A percentile compares a stretch with the other conserved stretches of the same genome.
phyloP scores from a whole-genome alignment of 805 yeast genomes.

The Yarrowia sp. region DNA sequence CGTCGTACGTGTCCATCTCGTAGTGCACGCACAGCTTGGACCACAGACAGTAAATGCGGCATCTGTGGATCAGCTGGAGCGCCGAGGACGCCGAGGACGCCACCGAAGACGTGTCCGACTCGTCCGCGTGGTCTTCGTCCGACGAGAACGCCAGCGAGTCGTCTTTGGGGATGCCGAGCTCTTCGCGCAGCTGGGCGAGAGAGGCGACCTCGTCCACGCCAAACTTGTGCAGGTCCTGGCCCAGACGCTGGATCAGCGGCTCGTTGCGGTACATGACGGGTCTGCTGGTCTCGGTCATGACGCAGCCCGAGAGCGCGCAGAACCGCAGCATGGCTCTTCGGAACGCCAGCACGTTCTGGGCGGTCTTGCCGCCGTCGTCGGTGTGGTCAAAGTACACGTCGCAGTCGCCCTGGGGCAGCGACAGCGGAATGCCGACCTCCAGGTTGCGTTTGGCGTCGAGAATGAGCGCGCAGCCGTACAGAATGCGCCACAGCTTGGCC shows the following conservation, averaged over 20 bases:
- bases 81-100: conserved; percentile 6
- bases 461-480: conserved; percentile 10
- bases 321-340: conserved; percentile 17
- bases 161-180: conserved; percentile 10
- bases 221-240: conserved; percentile 9
- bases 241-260: conserved; percentile 8
- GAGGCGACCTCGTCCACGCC: conserved; percentile 7
- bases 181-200: conserved; percentile 7
- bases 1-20: conserved; percentile 25
- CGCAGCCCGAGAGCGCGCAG: conserved; percentile 6
- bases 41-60: conserved; percentile 17
- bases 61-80: conserved; percentile 20
- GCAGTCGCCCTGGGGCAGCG: conserved; percentile 22
- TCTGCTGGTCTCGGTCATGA: conserved; percentile 18
- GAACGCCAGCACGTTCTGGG: not conserved
- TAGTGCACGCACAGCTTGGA: conserved; percentile 14
- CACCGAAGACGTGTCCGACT: conserved; percentile 6
- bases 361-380: conserved; percentile 9
- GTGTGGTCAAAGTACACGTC: conserved; percentile 19
- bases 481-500: conserved; percentile 18
- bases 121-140: not conserved
- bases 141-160: conserved; percentile 7
- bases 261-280: conserved; percentile 15
- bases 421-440: conserved; percentile 15
- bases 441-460: conserved; percentile 20